Evolutionary conservation across 129 eudicot genomes (phyloP), one percentile per base, ranked within the genome.

Genomic region (Chrysanthemum makinoi): DNA sequence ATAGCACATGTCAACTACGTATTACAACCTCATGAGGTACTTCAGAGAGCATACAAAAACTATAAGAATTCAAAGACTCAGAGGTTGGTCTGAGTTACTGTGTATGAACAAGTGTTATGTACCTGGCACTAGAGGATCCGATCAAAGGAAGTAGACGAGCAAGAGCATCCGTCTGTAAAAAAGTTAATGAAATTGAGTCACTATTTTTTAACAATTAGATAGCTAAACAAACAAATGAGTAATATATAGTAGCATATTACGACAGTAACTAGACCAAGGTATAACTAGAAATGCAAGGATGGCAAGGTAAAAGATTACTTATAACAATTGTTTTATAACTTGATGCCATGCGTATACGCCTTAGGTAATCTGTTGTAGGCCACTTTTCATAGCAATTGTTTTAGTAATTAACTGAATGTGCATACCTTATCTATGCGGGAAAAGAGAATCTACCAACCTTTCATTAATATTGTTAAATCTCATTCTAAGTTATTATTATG

Each of bases 111-210:
- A 17, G 22, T 13, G 62, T 53, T 10, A 33, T 70, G 80, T 74
- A 95, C 99, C 99, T 95, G 83, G 79, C 82, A 69, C 72, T 77
- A 59, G 99, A 95, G 72, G 99, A 87, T 60, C 99, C 99, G 28
- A 95, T 95, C 85, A 95, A 76, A 10, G 99, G 99, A 77, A 95
- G 94, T 76, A 95, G 81, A 62, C 88, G 94, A 68, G 84, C 91
- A 17, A 95, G 88, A 83, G 99, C 97, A 86, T 95, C 99, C 52
- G 99, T 95, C 99, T 95, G 87, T 56, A 79, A 62, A 10, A 55
- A 77, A 73, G 58, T 58, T 43, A 13, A 56, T 44, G 51, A 68
- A 80, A 69, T 10, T 72, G 46, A 47, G 20, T 76, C 17, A 68
- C 64, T 7, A 28, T 39, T 2, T 14, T 10, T 18, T 12, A 67